phyloP scores from a whole-genome alignment of 2,329 filamentous ascomycete species.

The Xylaria sp. region DNA sequence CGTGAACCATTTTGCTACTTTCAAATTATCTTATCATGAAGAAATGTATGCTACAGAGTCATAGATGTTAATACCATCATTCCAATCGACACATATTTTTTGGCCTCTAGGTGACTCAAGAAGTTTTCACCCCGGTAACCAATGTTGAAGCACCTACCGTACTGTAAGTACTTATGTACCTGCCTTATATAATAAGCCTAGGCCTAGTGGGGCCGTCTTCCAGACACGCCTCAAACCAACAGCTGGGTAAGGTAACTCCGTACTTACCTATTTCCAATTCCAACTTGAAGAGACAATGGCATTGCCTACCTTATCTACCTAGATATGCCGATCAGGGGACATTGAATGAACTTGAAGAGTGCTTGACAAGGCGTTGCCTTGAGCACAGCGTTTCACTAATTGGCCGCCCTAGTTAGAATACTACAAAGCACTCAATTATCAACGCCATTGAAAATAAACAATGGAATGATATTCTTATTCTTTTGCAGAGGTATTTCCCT shows the following conservation, averaged over 20 bases:
- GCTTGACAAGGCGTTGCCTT: background rate
- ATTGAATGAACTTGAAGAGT: background rate
- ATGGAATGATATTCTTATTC: constrained; percentile 6
- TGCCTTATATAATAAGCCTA: background rate
- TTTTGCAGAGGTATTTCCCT: background rate
- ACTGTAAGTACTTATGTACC: background rate
- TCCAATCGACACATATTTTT: too few relatives aligned
- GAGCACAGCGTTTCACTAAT: background rate
- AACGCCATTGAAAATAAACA: constrained; percentile 3
- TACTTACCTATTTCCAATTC: background rate
- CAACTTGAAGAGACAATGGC: background rate
- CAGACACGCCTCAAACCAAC: constrained; percentile 2
- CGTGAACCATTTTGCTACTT: background rate
- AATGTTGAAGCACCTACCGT: background rate
- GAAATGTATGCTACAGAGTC: background rate
- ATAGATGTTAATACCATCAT: background rate
- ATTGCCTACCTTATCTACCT: background rate
- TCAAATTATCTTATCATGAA: background rate
- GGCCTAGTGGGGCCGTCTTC: background rate
- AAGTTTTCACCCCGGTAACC: too few relatives aligned
- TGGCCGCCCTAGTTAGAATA: background rate
- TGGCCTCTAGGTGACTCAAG: too few relatives aligned
- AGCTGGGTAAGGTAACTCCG: too few relatives aligned
- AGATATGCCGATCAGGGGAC: background rate
- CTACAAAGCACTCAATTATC: background rate